These are phyloP conservation scores for Knoxia roxburghii DNA, from an alignment of 257 asterid genomes.

Conservation along the genomic window DNA sequence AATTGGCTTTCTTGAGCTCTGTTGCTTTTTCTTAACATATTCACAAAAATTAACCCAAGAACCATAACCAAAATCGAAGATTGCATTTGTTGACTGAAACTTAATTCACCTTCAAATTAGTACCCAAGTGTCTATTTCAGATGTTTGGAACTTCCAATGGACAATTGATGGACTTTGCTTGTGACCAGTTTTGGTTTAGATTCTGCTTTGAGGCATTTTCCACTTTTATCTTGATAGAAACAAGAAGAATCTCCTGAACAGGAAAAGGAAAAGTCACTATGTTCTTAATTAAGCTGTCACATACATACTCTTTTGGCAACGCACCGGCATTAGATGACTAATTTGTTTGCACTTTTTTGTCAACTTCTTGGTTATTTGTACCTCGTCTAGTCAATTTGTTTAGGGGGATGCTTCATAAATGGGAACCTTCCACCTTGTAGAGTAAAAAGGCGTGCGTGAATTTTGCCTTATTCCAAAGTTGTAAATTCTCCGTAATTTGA, in stretches of 20 bases:
- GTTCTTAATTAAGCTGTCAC: conserved; percentile 1
- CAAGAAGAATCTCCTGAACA: not conserved
- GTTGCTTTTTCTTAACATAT: not conserved
- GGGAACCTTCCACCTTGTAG: no score
- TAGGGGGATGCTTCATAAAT: not conserved
- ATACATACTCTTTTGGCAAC: not conserved
- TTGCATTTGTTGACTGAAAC: not conserved
- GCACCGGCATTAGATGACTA: not conserved
- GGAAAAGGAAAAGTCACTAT: not conserved
- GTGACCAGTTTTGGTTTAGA: not conserved
- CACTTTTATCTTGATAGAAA: not conserved
- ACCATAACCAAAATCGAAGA: not conserved
- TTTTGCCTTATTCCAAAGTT: not conserved
- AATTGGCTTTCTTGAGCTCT: not conserved
- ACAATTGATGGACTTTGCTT: not conserved
- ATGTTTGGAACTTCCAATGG: not conserved
- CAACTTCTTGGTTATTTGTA: no score
- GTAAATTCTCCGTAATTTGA: no score
- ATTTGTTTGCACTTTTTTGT: not conserved
- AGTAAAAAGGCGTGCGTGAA: no score
- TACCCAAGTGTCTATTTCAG: no score
- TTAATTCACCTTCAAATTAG: not conserved
- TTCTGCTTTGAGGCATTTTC: not conserved
- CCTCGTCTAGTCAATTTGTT: not conserved
- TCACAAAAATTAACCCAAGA: not conserved